Evolutionary conservation across 805 yeast genomes (phyloP).

Genomic region (Starmerella cellae): DNA sequence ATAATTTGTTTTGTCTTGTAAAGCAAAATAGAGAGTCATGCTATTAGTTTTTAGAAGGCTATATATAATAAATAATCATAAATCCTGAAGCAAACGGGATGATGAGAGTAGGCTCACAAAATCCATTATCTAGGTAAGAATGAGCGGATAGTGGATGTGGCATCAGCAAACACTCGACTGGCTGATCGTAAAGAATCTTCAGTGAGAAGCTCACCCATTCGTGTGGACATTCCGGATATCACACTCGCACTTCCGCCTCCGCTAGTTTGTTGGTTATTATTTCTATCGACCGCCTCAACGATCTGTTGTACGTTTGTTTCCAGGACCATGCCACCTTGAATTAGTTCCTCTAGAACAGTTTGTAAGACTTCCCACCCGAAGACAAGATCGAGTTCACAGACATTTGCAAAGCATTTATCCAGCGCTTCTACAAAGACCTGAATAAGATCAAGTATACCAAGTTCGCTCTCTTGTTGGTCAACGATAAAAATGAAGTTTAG

Average conservation of each 20-base stretch:
- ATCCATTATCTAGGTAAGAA: slow-evolving; percentile 15
- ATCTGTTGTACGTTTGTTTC: slow-evolving; percentile 76
- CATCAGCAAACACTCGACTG: slow-evolving; percentile 17
- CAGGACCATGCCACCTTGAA: slow-evolving; percentile 96
- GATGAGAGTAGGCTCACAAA: no score
- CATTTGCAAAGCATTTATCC: slow-evolving; percentile 85
- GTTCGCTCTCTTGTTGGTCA: slow-evolving; percentile 88
- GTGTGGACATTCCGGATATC: slow-evolving; percentile 3
- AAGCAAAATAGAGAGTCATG: no score
- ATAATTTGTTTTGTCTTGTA: no score
- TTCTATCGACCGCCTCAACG: slow-evolving; percentile 43
- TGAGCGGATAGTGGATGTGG: slow-evolving; percentile 19
- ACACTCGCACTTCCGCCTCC: slow-evolving; percentile 10
- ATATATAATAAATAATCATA: no score
- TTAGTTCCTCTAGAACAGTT: slow-evolving; percentile 70
- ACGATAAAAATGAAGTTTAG: slow-evolving; percentile 91
- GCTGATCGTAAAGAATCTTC: slow-evolving; percentile 19
- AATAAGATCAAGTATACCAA: slow-evolving; percentile 84
- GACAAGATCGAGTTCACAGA: slow-evolving; percentile 90
- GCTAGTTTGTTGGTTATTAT: slow-evolving; percentile 21
- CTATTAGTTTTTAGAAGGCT: no score
- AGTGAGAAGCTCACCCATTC: neutral
- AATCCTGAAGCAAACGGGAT: no score
- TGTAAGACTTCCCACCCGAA: slow-evolving; percentile 97
- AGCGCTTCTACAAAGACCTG: slow-evolving; percentile 94